A percentile compares a stretch with the other conserved stretches of the same genome.
These are phyloP conservation scores for Hibiscus tridactylites DNA, from an alignment of 345 rosid genomes.

Conservation along the genomic window DNA sequence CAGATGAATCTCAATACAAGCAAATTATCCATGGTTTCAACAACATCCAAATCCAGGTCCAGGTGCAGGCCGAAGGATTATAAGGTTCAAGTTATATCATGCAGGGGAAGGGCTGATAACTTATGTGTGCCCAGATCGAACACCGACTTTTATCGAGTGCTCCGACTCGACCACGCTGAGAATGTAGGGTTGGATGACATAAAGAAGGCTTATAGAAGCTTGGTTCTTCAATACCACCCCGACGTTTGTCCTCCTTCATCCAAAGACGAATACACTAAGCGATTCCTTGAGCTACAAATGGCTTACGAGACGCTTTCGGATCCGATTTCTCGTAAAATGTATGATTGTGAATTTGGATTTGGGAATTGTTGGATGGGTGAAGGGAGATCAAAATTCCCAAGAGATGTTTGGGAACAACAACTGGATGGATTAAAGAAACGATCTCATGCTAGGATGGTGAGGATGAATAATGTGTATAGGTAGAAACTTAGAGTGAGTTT, in stretches of 20 bases:
- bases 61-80: not conserved
- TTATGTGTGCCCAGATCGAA: slow-evolving; percentile 1
- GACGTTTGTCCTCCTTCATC: slow-evolving; percentile 28
- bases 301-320: slow-evolving; percentile 38
- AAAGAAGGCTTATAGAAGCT: slow-evolving; percentile 36
- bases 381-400: not conserved
- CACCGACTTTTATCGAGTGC: slow-evolving; percentile 25
- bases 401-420: slow-evolving; percentile 33
- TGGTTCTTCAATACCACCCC: slow-evolving; percentile 35
- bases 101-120: not conserved
- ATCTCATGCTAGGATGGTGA: slow-evolving; percentile 15
- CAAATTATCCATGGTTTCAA: not conserved
- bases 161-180: slow-evolving; percentile 19
- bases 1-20: not conserved
- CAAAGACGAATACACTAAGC: slow-evolving; percentile 20
- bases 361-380: not conserved
- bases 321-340: slow-evolving; percentile 17
- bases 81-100: not conserved
- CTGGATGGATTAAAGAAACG: slow-evolving; percentile 23
- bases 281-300: slow-evolving; percentile 32
- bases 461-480: slow-evolving; percentile 8
- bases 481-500: not conserved
- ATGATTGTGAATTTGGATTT: slow-evolving; percentile 25
- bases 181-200: slow-evolving; percentile 29
- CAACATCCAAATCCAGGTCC: not conserved